Percentiles rank a stretch among this genome's conserved stretches.
Conservation (phyloP, 768 basidiomycete species). For the Boletus speciosus region DNA sequence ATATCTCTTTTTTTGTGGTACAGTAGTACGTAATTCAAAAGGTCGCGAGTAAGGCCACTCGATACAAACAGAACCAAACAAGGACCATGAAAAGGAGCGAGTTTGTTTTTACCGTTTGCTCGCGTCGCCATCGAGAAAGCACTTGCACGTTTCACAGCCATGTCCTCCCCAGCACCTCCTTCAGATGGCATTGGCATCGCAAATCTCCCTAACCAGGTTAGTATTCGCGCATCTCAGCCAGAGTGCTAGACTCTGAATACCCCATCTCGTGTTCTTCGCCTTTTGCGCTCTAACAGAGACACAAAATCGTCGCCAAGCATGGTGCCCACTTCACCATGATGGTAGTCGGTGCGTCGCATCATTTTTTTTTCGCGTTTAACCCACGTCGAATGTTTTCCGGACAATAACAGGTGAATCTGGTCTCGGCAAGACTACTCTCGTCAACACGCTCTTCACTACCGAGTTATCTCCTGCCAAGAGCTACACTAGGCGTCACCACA, state of each 20-base stretch:
- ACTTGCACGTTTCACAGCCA: conserved; percentile 14
- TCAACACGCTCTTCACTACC: conserved; percentile 98
- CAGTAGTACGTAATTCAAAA: background rate
- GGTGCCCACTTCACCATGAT: conserved; percentile 99
- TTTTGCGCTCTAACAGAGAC: conserved; percentile 55
- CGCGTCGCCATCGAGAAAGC: conserved; percentile 20
- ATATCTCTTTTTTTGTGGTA: background rate
- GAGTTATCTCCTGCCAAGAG: conserved; percentile 91
- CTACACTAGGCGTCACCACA: conserved; percentile 83
- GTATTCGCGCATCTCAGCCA: conserved; percentile 15
- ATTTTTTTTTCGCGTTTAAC: background rate
- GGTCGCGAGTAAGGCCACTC: conserved; percentile 13
- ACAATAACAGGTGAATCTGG: conserved; percentile 81
- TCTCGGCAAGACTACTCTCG: conserved; percentile 93
- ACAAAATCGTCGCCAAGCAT: conserved; percentile 97
- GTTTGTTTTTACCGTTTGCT: conserved; percentile 18
- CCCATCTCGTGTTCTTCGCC: background rate
- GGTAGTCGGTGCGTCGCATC: conserved; percentile 75
- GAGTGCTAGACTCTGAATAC: background rate
- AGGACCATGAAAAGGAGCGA: conserved; percentile 20
- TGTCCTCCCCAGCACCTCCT: conserved; percentile 30
- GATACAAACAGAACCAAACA: conserved; percentile 26
- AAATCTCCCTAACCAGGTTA: conserved; percentile 96
- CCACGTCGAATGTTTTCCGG: background rate
- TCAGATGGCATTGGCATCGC: conserved; percentile 89